These are phyloP conservation scores for Malus hybrid DNA, from an alignment of 331 rosid species.

Conservation along the genomic window DNA sequence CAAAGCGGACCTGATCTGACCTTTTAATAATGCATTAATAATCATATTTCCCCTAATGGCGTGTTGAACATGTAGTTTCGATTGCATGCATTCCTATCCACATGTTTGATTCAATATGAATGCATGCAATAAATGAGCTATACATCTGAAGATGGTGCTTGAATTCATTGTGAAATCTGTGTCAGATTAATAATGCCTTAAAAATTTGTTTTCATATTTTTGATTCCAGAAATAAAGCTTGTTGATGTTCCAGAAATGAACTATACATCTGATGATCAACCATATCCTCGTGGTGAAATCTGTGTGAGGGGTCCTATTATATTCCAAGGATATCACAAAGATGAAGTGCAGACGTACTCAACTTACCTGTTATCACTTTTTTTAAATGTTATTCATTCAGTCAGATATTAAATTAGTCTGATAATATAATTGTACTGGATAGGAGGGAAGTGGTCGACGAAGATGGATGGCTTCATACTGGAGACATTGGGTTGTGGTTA, in stretches of 20 bases:
- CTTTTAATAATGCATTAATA: neutral
- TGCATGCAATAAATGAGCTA: no score
- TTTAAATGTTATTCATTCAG: constrained; percentile 3
- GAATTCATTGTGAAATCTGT: no score
- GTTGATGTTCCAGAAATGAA: constrained; percentile 97
- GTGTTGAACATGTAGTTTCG: no score
- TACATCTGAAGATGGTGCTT: no score
- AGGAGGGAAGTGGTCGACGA: constrained; percentile 91
- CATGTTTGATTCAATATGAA: no score
- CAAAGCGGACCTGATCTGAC: neutral
- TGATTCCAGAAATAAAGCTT: constrained; percentile 81
- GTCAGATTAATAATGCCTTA: no score
- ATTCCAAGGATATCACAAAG: constrained; percentile 84
- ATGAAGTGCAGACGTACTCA: constrained; percentile 82
- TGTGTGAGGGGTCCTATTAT: constrained; percentile 90
- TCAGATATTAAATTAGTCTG: constrained; percentile 12
- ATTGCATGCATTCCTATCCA: no score
- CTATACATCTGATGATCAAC: constrained; percentile 79
- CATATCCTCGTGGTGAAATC: constrained; percentile 97
- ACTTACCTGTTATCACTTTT: constrained; percentile 23
- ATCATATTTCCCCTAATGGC: no score
- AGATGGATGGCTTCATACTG: constrained; percentile 95
- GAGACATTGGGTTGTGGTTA: constrained; percentile 89
- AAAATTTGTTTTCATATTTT: neutral
- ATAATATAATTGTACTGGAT: constrained; percentile 22